A percentile compares a stretch with the other conserved stretches of the same genome.
Conservation (phyloP, 345 rosid genomes). For the Sisymbrium irio region DNA sequence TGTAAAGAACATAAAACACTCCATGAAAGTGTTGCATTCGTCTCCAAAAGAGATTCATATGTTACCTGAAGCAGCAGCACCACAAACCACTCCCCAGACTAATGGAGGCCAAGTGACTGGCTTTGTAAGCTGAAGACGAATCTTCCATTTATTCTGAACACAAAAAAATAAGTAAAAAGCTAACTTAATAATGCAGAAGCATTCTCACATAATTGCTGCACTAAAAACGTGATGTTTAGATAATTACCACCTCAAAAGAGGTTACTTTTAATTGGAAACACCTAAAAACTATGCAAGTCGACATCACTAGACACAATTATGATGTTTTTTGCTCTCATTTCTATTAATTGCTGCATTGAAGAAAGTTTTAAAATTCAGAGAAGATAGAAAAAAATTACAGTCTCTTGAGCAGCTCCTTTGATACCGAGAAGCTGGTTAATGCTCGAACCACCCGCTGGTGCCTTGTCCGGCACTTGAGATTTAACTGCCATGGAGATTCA, state of each 20-base stretch:
- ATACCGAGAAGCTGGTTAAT: slow-evolving; percentile 96
- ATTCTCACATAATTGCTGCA: neutral
- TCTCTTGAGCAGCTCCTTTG: slow-evolving; percentile 92
- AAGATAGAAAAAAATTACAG: slow-evolving; percentile 41
- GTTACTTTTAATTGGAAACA: neutral
- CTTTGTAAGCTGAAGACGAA: slow-evolving; percentile 93
- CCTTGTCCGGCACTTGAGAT: slow-evolving; percentile 68
- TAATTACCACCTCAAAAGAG: neutral
- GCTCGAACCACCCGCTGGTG: slow-evolving; percentile 76
- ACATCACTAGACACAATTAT: neutral
- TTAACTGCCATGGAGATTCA: slow-evolving; percentile 41
- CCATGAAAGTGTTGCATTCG: too few species aligned
- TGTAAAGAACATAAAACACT: neutral
- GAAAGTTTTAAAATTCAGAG: neutral
- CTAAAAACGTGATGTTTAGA: too few species aligned
- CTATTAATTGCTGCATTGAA: neutral
- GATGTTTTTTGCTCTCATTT: slow-evolving; percentile 1
- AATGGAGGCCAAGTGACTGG: slow-evolving; percentile 99
- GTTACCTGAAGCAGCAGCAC: slow-evolving; percentile 98
- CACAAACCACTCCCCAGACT: slow-evolving; percentile 94
- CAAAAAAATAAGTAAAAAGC: neutral
- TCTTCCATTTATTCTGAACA: slow-evolving; percentile 93
- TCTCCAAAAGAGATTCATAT: neutral
- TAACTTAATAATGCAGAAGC: neutral
- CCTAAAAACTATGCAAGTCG: neutral